These are phyloP conservation scores for Breviolum minutum DNA, from an alignment of 73 alveolate species.

Conservation along the genomic window DNA sequence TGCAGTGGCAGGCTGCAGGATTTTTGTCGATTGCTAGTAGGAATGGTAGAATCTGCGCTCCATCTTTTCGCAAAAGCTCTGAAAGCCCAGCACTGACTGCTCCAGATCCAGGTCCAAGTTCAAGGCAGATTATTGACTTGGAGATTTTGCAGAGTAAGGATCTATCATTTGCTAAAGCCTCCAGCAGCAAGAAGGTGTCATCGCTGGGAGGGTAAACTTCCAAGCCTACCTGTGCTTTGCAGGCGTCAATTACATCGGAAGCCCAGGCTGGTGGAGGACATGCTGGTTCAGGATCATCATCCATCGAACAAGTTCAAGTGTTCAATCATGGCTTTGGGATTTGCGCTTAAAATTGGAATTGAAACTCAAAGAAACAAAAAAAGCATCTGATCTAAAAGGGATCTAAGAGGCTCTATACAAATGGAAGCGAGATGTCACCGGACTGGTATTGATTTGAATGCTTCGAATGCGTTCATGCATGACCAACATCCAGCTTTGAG, in stretches of 20 bases:
- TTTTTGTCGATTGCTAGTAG: constrained; percentile 52
- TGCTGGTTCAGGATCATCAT: constrained; percentile 80
- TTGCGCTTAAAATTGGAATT: no score
- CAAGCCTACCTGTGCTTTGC: constrained; percentile 61
- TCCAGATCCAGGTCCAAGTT: constrained; percentile 88
- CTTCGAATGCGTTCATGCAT: no score
- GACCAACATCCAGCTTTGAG: no score
- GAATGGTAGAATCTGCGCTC: not conserved
- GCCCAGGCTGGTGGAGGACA: constrained; percentile 93
- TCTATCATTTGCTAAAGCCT: constrained; percentile 28
- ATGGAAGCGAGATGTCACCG: no score
- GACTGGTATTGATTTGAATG: no score
- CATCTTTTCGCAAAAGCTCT: not conserved
- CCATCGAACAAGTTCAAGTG: not conserved
- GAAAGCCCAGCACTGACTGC: constrained; percentile 52
- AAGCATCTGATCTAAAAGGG: no score
- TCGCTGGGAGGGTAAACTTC: constrained; percentile 90
- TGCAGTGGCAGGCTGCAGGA: constrained; percentile 59
- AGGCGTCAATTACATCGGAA: not conserved
- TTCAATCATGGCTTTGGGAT: no score
- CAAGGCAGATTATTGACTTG: constrained; percentile 44
- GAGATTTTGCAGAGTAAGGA: not conserved
- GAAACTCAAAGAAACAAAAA: no score
- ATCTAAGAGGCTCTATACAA: no score
- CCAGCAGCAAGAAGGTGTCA: constrained; percentile 77